phyloP scores from a whole-genome alignment of 2,329 filamentous ascomycete species.

The Teratosphaeria pseudoeucalypti region DNA sequence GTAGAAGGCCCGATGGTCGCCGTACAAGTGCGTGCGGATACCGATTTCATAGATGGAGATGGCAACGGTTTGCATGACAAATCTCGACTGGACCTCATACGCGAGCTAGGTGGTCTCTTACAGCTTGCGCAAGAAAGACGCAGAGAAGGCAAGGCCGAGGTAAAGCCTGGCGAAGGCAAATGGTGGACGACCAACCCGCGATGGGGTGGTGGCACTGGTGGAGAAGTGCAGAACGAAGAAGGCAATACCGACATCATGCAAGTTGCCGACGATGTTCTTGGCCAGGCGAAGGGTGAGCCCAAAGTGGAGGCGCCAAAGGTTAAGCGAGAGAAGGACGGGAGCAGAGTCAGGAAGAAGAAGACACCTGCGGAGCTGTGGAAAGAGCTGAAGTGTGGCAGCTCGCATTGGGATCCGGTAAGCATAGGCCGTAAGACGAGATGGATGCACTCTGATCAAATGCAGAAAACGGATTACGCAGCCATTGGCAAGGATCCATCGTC shows the following conservation, averaged over 20 bases:
- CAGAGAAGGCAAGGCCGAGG: slow-evolving; percentile 43
- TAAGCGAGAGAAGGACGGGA: slow-evolving; percentile 5
- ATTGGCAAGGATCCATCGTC: slow-evolving; percentile 41
- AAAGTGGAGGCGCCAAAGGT: slow-evolving; percentile 15
- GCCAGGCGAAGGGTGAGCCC: slow-evolving; percentile 19
- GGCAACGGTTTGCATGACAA: slow-evolving; percentile 20
- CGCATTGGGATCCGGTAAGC: slow-evolving; percentile 42
- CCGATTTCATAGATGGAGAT: slow-evolving; percentile 37
- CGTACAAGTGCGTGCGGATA: slow-evolving; percentile 46
- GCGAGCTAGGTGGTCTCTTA: slow-evolving; percentile 48
- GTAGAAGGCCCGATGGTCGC: slow-evolving; percentile 49
- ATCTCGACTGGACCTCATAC: slow-evolving; percentile 41
- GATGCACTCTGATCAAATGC: not conserved
- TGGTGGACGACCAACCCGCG: slow-evolving; percentile 50
- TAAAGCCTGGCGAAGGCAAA: slow-evolving; percentile 43
- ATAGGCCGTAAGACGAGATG: not conserved
- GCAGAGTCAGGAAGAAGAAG: slow-evolving; percentile 24
- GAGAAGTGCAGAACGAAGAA: slow-evolving; percentile 27
- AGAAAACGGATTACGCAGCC: slow-evolving; percentile 43
- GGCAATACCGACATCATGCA: slow-evolving; percentile 17
- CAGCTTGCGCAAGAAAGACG: slow-evolving; percentile 50
- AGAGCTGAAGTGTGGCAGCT: slow-evolving; percentile 37
- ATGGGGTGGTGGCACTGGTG: slow-evolving; percentile 46
- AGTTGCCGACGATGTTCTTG: slow-evolving; percentile 24
- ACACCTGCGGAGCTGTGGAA: slow-evolving; percentile 44